Percentiles rank a stretch among this genome's conserved stretches.
Conservation (phyloP, 306 rosid species). For the Vigna mungo region DNA sequence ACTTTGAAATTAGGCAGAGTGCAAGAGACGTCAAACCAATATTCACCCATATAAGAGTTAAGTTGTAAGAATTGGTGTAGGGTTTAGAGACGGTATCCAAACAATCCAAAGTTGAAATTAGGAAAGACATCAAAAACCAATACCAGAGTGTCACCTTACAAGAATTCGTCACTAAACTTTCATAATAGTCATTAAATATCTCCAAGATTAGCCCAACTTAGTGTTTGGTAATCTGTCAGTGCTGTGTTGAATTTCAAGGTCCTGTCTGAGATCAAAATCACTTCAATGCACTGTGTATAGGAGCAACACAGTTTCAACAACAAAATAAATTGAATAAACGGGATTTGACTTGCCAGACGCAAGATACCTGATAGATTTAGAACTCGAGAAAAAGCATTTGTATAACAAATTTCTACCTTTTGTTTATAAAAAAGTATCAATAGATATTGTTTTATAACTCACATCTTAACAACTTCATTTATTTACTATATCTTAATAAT, state of each 20-base stretch:
- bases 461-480: neutral
- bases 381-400: neutral
- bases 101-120: neutral
- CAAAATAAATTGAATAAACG: no score
- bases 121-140: neutral
- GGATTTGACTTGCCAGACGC: neutral
- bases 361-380: neutral
- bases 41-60: neutral
- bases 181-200: neutral
- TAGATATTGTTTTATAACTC: neutral
- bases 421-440: neutral
- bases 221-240: neutral
- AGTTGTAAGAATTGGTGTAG: neutral
- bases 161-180: neutral
- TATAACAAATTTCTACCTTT: neutral
- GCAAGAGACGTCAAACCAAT: neutral
- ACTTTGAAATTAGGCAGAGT: neutral
- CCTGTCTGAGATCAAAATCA: neutral
- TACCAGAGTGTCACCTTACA: no score
- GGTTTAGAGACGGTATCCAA: neutral
- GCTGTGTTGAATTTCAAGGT: neutral
- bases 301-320: neutral
- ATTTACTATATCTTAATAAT: neutral
- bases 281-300: neutral
- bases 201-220: constrained; percentile 9